These are phyloP conservation scores for Citrus sp. DNA, from an alignment of 345 rosid genomes.

Conservation along the genomic window DNA sequence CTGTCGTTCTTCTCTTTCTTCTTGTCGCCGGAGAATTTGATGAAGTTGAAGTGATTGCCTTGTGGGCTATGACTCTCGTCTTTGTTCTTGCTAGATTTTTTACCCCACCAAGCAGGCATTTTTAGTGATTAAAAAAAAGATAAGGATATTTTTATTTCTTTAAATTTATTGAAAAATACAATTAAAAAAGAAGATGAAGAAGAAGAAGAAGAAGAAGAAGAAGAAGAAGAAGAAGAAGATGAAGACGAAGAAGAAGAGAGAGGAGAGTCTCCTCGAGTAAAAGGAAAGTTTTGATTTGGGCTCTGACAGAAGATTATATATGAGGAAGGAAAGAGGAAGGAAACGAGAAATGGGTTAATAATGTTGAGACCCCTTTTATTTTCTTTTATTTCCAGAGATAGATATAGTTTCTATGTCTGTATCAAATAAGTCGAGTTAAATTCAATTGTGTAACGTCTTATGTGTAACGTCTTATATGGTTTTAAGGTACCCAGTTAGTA, in stretches of 20 bases:
- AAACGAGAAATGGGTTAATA: conserved; percentile 9
- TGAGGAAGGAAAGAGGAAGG: not conserved
- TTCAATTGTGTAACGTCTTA: too few relatives aligned
- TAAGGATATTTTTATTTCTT: too few relatives aligned
- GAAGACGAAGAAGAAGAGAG: not conserved
- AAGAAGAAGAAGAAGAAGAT: not conserved
- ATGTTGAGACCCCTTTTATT: not conserved
- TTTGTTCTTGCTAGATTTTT: conserved; percentile 53
- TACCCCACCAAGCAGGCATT: conserved; percentile 89
- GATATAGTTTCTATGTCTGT: not conserved
- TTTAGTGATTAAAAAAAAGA: not conserved
- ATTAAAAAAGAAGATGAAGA: not conserved
- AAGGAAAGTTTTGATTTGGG: conserved; percentile 16
- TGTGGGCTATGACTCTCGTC: conserved; percentile 35
- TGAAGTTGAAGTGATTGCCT: conserved; percentile 20
- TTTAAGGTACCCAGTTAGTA: too few relatives aligned
- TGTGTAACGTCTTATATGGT: too few relatives aligned
- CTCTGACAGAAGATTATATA: conserved; percentile 4
- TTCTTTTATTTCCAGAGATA: not conserved
- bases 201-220: not conserved
- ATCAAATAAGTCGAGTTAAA: too few relatives aligned
- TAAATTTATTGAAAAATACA: too few relatives aligned
- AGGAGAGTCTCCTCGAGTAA: not conserved
- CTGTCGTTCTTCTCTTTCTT: conserved; percentile 22
- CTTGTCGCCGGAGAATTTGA: conserved; percentile 22